phyloP scores from a whole-genome alignment of 1,139 yeast species.

The Tardiomyces blankii region DNA sequence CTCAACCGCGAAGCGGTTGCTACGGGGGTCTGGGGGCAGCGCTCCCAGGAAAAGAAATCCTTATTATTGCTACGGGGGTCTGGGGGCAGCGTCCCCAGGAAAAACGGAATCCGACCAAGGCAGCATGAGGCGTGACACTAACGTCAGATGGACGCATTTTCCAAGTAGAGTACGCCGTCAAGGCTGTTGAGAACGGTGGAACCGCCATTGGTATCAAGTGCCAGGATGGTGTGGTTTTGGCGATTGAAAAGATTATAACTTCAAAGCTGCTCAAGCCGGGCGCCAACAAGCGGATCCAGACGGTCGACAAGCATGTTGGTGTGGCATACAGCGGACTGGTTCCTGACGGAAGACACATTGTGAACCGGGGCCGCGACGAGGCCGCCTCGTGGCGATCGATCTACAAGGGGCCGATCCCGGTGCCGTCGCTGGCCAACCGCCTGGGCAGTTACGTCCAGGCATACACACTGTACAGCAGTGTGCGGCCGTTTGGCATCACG shows the following conservation, averaged over 20 bases:
- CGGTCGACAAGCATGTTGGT: conserved; percentile 88
- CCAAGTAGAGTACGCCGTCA: conserved; percentile 96
- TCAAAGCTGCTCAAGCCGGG: conserved; percentile 86
- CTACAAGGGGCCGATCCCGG: conserved; percentile 67
- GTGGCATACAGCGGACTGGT: conserved; percentile 82
- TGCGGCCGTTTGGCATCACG: conserved; percentile 92
- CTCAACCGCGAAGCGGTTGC: too few relatives aligned
- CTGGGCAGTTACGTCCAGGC: conserved; percentile 91
- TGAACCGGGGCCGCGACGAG: conserved; percentile 86
- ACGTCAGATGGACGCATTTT: conserved; percentile 91
- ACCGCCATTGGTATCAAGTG: conserved; percentile 90
- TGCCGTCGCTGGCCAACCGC: conserved; percentile 77
- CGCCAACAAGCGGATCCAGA: conserved; percentile 80
- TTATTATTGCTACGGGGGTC: too few relatives aligned
- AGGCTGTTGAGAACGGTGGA: conserved; percentile 96
- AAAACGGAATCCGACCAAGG: too few relatives aligned
- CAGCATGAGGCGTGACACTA: conserved; percentile 4
- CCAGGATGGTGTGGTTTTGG: conserved; percentile 86
- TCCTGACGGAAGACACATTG: conserved; percentile 95
- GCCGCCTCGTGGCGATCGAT: conserved; percentile 67
- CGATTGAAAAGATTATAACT: conserved; percentile 93
- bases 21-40: too few relatives aligned
- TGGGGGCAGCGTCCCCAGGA: too few relatives aligned
- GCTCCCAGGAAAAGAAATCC: too few relatives aligned
- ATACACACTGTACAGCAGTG: conserved; percentile 91